Conservation (phyloP, 2,329 filamentous ascomycete genomes). For the Triangularia setosa region DNA sequence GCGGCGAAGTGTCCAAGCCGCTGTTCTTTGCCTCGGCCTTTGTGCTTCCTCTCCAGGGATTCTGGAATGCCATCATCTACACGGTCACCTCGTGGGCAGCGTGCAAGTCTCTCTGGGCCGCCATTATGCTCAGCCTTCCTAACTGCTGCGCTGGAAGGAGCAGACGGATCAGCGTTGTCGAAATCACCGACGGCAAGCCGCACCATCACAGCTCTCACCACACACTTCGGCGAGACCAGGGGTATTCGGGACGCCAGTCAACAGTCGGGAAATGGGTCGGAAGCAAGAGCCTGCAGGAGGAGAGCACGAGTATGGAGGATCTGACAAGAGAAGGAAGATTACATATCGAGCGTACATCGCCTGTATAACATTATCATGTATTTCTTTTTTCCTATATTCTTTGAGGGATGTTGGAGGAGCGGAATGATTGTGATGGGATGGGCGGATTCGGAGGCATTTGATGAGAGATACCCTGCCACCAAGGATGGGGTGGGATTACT, state of each 20-base stretch:
- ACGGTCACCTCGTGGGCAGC: constrained; percentile 63
- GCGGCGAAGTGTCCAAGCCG: constrained; percentile 47
- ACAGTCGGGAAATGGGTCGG: constrained; percentile 22
- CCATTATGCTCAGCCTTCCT: constrained; percentile 27
- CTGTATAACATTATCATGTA: neutral
- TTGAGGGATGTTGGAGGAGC: neutral
- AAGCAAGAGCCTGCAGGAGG: constrained; percentile 35
- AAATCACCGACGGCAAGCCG: constrained; percentile 18
- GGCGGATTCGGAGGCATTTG: neutral
- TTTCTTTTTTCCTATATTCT: neutral
- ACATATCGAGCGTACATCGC: constrained; percentile 31
- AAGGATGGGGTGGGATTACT: neutral
- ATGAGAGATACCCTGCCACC: neutral
- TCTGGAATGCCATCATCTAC: constrained; percentile 82
- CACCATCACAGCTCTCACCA: constrained; percentile 1
- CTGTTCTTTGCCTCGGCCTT: constrained; percentile 68
- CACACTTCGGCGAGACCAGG: neutral
- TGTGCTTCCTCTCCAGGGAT: constrained; percentile 76
- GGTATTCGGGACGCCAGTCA: neutral
- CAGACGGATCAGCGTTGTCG: constrained; percentile 11
- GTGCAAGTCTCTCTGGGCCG: constrained; percentile 47
- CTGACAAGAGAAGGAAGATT: constrained; percentile 37
- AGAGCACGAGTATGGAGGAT: constrained; percentile 50
- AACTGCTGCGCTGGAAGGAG: neutral
- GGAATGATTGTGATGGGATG: neutral